Evolutionary conservation across 768 basidiomycete genomes (phyloP), one percentile per base, ranked within the genome.

Genomic region (Termitomyces sp.): DNA sequence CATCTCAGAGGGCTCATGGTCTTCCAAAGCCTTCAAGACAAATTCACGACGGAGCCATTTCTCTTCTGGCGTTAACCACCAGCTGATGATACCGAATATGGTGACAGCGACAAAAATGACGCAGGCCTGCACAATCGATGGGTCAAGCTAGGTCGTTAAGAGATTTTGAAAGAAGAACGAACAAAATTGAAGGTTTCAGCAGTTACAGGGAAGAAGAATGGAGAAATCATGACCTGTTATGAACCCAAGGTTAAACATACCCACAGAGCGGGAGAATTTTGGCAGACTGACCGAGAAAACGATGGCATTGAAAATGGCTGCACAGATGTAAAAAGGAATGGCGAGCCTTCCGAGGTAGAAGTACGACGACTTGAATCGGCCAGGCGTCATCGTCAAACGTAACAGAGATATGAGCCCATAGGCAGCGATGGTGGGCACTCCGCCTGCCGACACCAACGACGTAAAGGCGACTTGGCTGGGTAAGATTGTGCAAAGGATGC

Each of bases 391-490:
- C n/a, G 82, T 82, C 20, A 94, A 71, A 31, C 90, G 82, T 33
- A 94, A 77, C 2, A 89, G 66, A 9, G 88, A 83, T 58, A 95
- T 93, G 45, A 95, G 76, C 0, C 85, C 90, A 66, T 95, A 95
- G 2, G 92, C 90, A 0, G 92, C 91, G 57, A 94, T 92, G 2
- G 90, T 94, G 1, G 93, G 94, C 3, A 92, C 79, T 5, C 78
- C 91, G 24, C 90, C 90, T 7, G 92, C 94, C 12, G 91, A 94
- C 42, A 94, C 82, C 59, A 96, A 78, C 15, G 92, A 94, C 3
- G 88, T 93, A 76, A 96, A 97, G 3, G 94, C 94, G 37, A 95
- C 94, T 64, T 89, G 85, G 65, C 90, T 92, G 0, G 93, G 91
- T 26, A 96, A 74, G 66, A 95, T 94, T 9, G 90, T 88, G 75